These are phyloP conservation scores for Paraphaeosphaeria sporulosa DNA, from an alignment of 2,329 filamentous ascomycete species.

Conservation along the genomic window DNA sequence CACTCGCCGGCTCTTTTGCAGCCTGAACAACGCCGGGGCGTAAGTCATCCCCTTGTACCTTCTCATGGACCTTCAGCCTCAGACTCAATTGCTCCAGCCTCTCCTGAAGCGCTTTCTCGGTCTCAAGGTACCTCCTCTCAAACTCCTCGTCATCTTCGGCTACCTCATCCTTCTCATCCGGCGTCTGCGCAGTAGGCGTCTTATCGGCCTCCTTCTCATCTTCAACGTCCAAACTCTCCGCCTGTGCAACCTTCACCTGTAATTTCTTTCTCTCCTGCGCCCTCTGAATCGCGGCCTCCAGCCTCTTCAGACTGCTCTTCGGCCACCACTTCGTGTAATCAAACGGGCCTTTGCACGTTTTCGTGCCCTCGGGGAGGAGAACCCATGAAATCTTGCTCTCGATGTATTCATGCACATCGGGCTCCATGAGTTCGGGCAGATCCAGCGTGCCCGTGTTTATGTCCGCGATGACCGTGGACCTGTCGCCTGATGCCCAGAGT, in stretches of 20 bases:
- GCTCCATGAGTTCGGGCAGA: slow-evolving; percentile 37
- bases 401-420: slow-evolving; percentile 38
- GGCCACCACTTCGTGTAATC: slow-evolving; percentile 32
- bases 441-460: slow-evolving; percentile 38
- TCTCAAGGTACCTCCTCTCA: slow-evolving; percentile 35
- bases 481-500: slow-evolving; percentile 30
- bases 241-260: slow-evolving; percentile 10
- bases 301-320: slow-evolving; percentile 35
- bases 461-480: slow-evolving; percentile 18
- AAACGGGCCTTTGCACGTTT: slow-evolving; percentile 19
- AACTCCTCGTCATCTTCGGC: slow-evolving; percentile 40
- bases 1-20: too few relatives aligned
- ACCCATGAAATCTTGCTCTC: slow-evolving; percentile 43
- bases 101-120: slow-evolving; percentile 37
- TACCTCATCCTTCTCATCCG: slow-evolving; percentile 20
- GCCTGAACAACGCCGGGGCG: background rate
- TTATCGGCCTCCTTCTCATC: slow-evolving; percentile 29
- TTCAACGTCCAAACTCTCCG: slow-evolving; percentile 13
- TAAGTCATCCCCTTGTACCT: slow-evolving; percentile 1
- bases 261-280: slow-evolving; percentile 11
- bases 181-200: slow-evolving; percentile 36
- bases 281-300: slow-evolving; percentile 26
- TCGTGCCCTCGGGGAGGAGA: slow-evolving; percentile 32
- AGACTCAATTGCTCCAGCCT: slow-evolving; percentile 39
- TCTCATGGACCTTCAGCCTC: slow-evolving; percentile 32